Percentiles rank a stretch among this genome's conserved stretches.
Evolutionary conservation across 2,329 filamentous ascomycete genomes (phyloP).

Genomic region (Pestalotiopsis sp.): DNA sequence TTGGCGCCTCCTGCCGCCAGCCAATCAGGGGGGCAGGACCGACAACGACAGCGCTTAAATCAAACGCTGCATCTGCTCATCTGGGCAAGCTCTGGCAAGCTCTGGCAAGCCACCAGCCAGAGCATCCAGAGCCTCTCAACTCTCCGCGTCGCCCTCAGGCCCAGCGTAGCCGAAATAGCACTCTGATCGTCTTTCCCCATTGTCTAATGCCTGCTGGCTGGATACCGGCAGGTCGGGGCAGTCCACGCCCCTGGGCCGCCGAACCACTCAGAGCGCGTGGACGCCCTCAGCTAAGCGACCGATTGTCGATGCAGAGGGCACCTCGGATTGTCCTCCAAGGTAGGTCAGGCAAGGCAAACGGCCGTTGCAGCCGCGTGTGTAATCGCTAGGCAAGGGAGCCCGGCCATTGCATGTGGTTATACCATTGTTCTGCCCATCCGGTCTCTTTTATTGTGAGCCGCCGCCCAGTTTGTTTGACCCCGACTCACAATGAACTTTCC

Average conservation of each 20-base stretch:
- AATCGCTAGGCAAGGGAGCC: not conserved
- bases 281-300: constrained; percentile 11
- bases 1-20: constrained; percentile 18
- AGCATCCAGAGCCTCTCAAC: constrained; percentile 24
- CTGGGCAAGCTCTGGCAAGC: constrained; percentile 20
- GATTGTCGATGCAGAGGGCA: constrained; percentile 10
- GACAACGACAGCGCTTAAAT: constrained; percentile 28
- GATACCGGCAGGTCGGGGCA: constrained; percentile 3
- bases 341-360: constrained; percentile 1
- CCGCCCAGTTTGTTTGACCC: not conserved
- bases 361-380: constrained; percentile 8
- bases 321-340: constrained; percentile 3
- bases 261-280: constrained; percentile 23
- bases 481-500: constrained; percentile 20
- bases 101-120: not conserved
- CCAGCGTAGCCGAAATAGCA: constrained; percentile 23
- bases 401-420: not conserved
- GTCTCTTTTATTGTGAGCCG: constrained; percentile 8
- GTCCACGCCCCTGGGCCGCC: constrained; percentile 5
- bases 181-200: not conserved
- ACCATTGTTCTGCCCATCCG: constrained; percentile 1
- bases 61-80: constrained; percentile 23
- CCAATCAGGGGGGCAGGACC: constrained; percentile 23
- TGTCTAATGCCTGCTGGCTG: constrained; percentile 16
- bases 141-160: constrained; percentile 22